Evolutionary conservation across 1,139 yeast species (phyloP), one percentile per base, ranked within the genome.

Genomic region (Yamadazyma diddensiae): DNA sequence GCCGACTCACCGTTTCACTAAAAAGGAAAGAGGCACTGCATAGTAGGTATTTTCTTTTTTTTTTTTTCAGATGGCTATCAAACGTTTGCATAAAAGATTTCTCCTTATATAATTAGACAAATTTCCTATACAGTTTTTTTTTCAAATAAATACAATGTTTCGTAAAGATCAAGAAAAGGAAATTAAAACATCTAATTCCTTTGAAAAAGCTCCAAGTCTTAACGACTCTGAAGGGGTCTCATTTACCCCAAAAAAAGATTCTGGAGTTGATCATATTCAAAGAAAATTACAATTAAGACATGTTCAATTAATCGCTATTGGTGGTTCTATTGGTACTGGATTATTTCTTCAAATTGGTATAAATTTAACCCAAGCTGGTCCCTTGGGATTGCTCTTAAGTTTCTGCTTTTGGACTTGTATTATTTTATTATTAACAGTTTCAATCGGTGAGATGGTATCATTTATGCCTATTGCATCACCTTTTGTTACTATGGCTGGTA

Each of bases 371-470:
- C 46, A 52, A 11, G 72, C 68, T n/a, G 79, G 79, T 4, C 77
- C 77, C 2, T 52, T 71, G 31, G 70, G 73, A 1, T 55, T 72
- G 27, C 47, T 72, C 3, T 52, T 73, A 28, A 60, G 69, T 5
- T 67, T 65, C 42, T 43, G 57, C 21, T 53, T 70, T 43, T 63
- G 74, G 76, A 57, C 77, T 31, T 43, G 70, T 12, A 70, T 84
- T 15, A 62, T 83, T 28, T 67, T 78, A 39, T 51, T 57, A 47
- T 73, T 84, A 44, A 84, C 92, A 4, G 81, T 80, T 14, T 72
- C 82, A 2, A 75, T 82, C 3, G 94, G 88, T 1, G 94, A 85
- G 53, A 82, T 85, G 94, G 94, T 84, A 16, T 79, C 83, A 12
- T 83, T 77, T 47, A 57, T 81, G 42, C 95, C 95, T 0, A 70